phyloP scores from a whole-genome alignment of 2,329 filamentous ascomycete genomes.

The Monosporascus sp. region DNA sequence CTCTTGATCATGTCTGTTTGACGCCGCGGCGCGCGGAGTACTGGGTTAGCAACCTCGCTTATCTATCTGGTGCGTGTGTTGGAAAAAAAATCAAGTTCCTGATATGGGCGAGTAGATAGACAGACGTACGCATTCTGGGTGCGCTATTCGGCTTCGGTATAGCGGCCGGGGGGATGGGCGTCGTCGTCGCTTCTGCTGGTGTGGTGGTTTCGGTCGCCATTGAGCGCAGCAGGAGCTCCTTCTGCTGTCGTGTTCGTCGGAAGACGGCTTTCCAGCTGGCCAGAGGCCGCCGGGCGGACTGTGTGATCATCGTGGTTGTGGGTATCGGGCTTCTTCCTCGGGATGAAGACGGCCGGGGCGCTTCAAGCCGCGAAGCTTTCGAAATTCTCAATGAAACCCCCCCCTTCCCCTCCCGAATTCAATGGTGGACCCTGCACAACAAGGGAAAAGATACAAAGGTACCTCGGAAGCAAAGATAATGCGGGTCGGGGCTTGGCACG shows the following conservation, averaged over 20 bases:
- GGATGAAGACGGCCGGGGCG: not conserved
- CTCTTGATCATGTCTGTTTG: conserved; percentile 23
- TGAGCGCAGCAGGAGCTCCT: conserved; percentile 33
- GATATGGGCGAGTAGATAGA: not conserved
- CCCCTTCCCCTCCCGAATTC: not conserved
- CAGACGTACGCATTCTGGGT: conserved; percentile 16
- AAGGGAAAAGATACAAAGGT: not conserved
- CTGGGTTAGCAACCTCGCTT: conserved; percentile 2
- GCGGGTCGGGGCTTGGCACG: conserved; percentile 13
- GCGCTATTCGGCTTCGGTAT: not conserved
- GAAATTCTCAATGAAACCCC: conserved; percentile 3
- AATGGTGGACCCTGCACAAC: not conserved
- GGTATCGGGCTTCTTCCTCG: not conserved
- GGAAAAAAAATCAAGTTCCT: not conserved
- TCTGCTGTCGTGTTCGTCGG: conserved; percentile 50
- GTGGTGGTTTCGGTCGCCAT: conserved; percentile 35
- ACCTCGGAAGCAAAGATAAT: conserved; percentile 11
- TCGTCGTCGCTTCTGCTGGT: conserved; percentile 5
- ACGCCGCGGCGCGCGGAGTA: not conserved
- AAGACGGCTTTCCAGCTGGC: conserved; percentile 64
- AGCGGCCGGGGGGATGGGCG: conserved; percentile 11
- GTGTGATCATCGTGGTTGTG: conserved; percentile 56
- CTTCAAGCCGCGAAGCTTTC: not conserved
- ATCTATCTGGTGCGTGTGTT: not conserved
- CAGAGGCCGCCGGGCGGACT: conserved; percentile 58